Base-by-base conservation (phyloP, 441 rosid species). In the Populus hybrid region DNA sequence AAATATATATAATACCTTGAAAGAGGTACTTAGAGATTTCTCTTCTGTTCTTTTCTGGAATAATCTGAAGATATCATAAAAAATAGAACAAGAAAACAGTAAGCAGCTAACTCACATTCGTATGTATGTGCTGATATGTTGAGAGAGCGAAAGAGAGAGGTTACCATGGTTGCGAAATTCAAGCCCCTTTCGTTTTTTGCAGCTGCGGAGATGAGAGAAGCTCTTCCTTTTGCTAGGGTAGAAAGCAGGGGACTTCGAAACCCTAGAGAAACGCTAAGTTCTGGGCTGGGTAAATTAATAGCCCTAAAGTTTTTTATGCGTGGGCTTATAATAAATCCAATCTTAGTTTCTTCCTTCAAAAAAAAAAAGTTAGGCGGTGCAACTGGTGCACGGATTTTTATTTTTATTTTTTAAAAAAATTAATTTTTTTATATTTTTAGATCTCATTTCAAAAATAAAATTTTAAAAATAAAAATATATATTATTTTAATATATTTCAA, bases 21-120 rank as follows among this genome's bases (percentile, higher is more conserved):
- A 30, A 30, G 32, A 30, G 32, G 32, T 30, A 30, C 32, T 30
- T 30, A 3, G 32, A 70, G 30, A 70, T 70, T 40, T 70, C 61
- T 70, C 61, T 70, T 28, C 73, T 70, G 73, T 70, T 70, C 59
- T 70, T 70, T 28, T 70, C 61, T 12, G 73, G 34, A 42, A 70
- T 70, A 42, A 70, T 70, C 73, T 70, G 61, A 40, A 40, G 19
- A 23, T 2, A 36, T 7, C 40, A 70, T 5, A 34, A 40, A 23
- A 40, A 40, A 64, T 26, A 70, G 57, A 46, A 1, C 57, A 46
- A 46, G 57, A 46, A 46, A 46, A 46, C 57, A 46, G 57, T 46
- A 46, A 46, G 57, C 19, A 46, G 57, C 57, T 46, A 46, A 14
- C 57, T 46, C 57, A 46, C 19, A 14, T 46, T 46, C 57, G 19